Evolutionary conservation across 208 protist species (phyloP).

Genomic region (Angomonas deanei): DNA sequence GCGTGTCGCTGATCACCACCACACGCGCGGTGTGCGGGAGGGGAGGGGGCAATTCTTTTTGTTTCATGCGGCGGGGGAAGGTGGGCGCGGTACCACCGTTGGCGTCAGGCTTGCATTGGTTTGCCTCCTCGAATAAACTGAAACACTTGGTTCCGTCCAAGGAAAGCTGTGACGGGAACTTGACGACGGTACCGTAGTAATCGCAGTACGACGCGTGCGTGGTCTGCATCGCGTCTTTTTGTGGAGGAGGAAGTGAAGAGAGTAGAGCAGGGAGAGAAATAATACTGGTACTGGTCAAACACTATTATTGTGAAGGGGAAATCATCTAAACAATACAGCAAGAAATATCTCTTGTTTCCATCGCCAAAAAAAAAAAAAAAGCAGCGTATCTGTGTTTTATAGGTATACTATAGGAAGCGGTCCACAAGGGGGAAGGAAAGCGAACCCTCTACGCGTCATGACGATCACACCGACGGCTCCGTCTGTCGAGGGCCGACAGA

Average conservation of each 20-base stretch:
- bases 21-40: constrained; percentile 30
- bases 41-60: constrained; percentile 14
- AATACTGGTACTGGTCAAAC: background rate
- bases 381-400: background rate
- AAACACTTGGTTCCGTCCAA: background rate
- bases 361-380: constrained; percentile 6
- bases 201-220: constrained; percentile 16
- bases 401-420: background rate
- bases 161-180: background rate
- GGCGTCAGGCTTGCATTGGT: background rate
- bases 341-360: background rate
- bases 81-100: background rate
- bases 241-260: no score
- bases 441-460: background rate
- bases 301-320: no score
- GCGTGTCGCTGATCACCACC: constrained; percentile 71
- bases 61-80: background rate
- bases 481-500: background rate
- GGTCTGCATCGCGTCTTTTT: no score
- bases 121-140: background rate
- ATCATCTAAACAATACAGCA: background rate
- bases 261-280: background rate
- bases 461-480: background rate
- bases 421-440: background rate
- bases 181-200: constrained; percentile 37